phyloP scores from a whole-genome alignment of 2,329 filamentous ascomycete genomes.

The Epichloe uncinata region DNA sequence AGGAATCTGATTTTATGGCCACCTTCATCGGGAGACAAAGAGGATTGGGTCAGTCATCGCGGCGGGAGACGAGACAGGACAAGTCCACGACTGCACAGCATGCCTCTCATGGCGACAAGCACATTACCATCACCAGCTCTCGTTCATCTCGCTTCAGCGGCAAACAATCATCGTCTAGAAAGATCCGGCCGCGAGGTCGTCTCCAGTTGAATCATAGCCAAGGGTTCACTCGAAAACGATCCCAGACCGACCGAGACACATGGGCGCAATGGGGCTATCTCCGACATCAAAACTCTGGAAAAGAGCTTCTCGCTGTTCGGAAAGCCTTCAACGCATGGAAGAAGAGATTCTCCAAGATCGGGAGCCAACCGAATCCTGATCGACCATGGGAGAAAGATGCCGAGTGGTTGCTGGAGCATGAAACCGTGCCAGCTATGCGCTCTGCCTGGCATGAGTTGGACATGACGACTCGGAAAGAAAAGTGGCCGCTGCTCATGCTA shows the following conservation, averaged over 20 bases:
- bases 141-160: not conserved
- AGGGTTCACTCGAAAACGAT: not conserved
- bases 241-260: not conserved
- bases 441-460: slow-evolving; percentile 20
- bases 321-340: slow-evolving; percentile 19
- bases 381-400: slow-evolving; percentile 16
- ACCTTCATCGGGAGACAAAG: not conserved
- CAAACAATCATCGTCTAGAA: not conserved
- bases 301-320: slow-evolving; percentile 12
- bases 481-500: slow-evolving; percentile 24
- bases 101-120: not conserved
- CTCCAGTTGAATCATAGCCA: not conserved
- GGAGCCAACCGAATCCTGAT: slow-evolving; percentile 1
- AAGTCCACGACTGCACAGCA: not conserved
- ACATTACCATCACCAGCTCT: not conserved
- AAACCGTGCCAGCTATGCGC: slow-evolving; percentile 18
- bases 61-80: not conserved
- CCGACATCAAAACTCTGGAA: slow-evolving; percentile 13
- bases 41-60: not conserved
- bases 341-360: slow-evolving; percentile 12
- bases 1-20: not conserved
- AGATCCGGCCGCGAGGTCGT: not conserved
- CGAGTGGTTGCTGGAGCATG: slow-evolving; percentile 18
- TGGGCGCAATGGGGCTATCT: slow-evolving; percentile 21
- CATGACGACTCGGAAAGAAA: slow-evolving; percentile 10